Conservation (phyloP, 2,329 filamentous ascomycete species). For the Byssochlamys sp. region DNA sequence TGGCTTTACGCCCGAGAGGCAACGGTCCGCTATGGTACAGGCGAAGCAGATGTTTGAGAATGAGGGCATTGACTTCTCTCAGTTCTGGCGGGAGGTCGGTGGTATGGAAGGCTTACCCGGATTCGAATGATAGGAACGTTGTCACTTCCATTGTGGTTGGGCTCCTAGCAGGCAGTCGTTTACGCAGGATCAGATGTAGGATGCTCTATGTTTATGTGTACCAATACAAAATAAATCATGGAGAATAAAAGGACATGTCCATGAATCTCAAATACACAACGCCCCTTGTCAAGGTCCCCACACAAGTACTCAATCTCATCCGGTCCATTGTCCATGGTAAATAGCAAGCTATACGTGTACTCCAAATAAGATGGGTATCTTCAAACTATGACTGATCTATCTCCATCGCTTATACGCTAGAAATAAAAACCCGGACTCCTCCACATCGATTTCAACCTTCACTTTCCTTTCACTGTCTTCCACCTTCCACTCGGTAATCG, state of each 20-base stretch:
- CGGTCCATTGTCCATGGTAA: neutral
- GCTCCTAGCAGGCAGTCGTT: neutral
- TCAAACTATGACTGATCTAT: neutral
- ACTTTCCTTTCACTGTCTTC: slow-evolving; percentile 3
- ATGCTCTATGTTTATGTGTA: neutral
- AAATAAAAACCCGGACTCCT: neutral
- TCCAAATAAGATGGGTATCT: neutral
- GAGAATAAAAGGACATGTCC: neutral
- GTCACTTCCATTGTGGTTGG: neutral
- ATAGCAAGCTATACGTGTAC: neutral
- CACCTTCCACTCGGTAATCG: slow-evolving; percentile 2
- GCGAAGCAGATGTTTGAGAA: slow-evolving; percentile 66
- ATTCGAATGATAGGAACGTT: slow-evolving; percentile 23
- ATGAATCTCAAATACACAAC: neutral
- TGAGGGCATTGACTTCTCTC: slow-evolving; percentile 71
- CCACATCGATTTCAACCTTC: neutral
- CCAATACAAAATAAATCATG: neutral
- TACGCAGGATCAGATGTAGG: neutral
- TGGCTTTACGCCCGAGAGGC: slow-evolving; percentile 66
- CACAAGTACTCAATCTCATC: neutral
- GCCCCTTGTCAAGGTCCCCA: neutral
- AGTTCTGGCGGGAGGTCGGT: slow-evolving; percentile 63
- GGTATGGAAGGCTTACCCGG: slow-evolving; percentile 50
- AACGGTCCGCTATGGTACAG: slow-evolving; percentile 61
- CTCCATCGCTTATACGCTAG: neutral